Evolutionary conservation across 345 rosid species (phyloP).

Genomic region (Fremontodendron californicum): DNA sequence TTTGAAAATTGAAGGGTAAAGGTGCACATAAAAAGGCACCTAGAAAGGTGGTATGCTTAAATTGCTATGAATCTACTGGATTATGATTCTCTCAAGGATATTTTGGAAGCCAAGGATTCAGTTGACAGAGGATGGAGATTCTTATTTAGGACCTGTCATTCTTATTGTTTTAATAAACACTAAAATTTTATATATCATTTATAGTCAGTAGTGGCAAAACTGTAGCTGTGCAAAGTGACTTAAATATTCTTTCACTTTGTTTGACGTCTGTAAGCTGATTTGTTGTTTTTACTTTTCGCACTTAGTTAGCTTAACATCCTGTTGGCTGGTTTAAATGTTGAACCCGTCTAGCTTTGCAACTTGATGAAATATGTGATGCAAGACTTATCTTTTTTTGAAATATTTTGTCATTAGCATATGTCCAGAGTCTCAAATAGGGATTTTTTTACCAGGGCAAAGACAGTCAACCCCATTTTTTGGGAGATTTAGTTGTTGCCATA

Average conservation of each 20-base stretch:
- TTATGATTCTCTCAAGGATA: not conserved
- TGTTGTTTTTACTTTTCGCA: not conserved
- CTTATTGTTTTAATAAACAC: not conserved
- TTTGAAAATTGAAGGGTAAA: not conserved
- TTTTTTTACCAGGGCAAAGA: not conserved
- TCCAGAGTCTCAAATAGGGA: not conserved
- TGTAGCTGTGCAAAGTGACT: not conserved
- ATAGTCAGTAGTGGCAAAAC: not conserved
- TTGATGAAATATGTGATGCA: not conserved
- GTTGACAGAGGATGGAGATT: not conserved
- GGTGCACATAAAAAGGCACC: not conserved
- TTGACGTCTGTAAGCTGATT: not conserved
- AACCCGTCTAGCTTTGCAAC: not conserved
- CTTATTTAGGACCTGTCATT: not conserved
- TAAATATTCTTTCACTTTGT: not conserved
- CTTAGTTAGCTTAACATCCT: not conserved
- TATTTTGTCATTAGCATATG: not conserved
- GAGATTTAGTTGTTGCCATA: not conserved
- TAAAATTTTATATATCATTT: not conserved
- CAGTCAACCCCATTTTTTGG: not conserved
- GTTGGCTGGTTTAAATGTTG: constrained; percentile 1
- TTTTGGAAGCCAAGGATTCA: not conserved
- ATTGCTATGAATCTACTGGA: not conserved
- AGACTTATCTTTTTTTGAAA: not conserved
- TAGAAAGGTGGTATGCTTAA: not conserved